A percentile compares a stretch with the other conserved stretches of the same genome.
Conservation (phyloP, 2,329 filamentous ascomycete species). For the Geosmithia putterillii region DNA sequence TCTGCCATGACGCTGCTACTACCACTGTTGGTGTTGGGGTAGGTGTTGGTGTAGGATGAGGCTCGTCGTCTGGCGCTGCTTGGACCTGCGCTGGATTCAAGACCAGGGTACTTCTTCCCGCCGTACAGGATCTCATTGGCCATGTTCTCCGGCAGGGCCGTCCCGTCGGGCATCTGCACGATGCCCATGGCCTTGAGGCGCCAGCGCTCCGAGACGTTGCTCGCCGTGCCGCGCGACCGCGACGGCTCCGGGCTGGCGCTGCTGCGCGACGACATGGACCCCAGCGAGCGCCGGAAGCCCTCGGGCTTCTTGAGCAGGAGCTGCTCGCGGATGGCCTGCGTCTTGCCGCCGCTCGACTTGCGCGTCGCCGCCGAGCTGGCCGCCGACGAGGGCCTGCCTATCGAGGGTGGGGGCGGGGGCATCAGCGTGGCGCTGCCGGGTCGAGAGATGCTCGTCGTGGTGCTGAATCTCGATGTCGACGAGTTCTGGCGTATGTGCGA, state of each 20-base stretch:
- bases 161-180: constrained; percentile 39
- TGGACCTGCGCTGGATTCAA: neutral
- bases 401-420: neutral
- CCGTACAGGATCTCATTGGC: constrained; percentile 30
- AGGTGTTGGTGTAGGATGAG: constrained; percentile 1
- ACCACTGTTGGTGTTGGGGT: neutral
- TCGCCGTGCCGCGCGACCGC: constrained; percentile 11
- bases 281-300: constrained; percentile 25
- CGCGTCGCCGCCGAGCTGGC: neutral
- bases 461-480: constrained; percentile 7
- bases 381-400: neutral
- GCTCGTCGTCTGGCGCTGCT: constrained; percentile 1
- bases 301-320: constrained; percentile 14
- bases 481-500: neutral
- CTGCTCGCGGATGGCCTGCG: constrained; percentile 21
- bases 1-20: no score
- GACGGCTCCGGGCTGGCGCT: constrained; percentile 11
- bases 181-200: constrained; percentile 36
- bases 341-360: constrained; percentile 14
- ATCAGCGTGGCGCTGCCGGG: neutral
- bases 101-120: constrained; percentile 22
- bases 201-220: constrained; percentile 31
- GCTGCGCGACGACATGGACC: constrained; percentile 17
- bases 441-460: neutral
- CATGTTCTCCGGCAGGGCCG: constrained; percentile 38